Base-by-base conservation (phyloP, 2,329 filamentous ascomycete genomes). In the Purpureocillium takamizusanense region DNA sequence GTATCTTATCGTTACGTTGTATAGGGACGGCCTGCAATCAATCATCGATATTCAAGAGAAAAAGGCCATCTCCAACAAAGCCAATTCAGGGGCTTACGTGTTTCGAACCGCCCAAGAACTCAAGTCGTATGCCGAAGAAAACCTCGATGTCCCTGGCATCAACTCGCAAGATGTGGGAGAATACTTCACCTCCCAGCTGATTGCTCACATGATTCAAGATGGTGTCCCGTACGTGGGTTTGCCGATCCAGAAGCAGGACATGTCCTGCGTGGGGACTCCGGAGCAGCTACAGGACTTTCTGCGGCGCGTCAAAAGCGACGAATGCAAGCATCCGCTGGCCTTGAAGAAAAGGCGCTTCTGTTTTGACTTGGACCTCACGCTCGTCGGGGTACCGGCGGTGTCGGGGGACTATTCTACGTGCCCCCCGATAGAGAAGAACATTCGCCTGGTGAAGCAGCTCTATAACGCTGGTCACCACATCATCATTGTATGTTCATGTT, bases 281-380 rank as follows among this genome's bases (percentile, higher is more conserved):
- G 45, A 52, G 43, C 51, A 54, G 40, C 46, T 55, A 12, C 40
- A 53, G 39, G 49, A 50, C 37, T 46, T 57, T 14, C 40, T 57
- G 15, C 41, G 44, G 30, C 36, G 16, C 48, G 29, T 39, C 23
- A 42, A 42, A 31, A 31, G 7, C n/a, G 34, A 29, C 2, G 23
- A n/a, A n/a, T 32, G 17, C 14, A 31, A 28, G 9, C 27, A 21
- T n/a, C 33, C 37, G 2, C 13, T 48, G 28, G 45, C 50, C 37
- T 37, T 45, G 28, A 48, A 53, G 43, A 53, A 51, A 39, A 42
- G 53, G 10, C 47, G 52, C n/a, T 55, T 56, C 44, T 56, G 52
- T 38, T 56, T 56, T 40, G 52, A 57, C 41, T 44, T 56, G 12
- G 54, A 57, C 41, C 47, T 49, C 39, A 57, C 54, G 2, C 44